Evolutionary conservation across 257 asterid species (phyloP).

Genomic region (Solanum gandarillasii): DNA sequence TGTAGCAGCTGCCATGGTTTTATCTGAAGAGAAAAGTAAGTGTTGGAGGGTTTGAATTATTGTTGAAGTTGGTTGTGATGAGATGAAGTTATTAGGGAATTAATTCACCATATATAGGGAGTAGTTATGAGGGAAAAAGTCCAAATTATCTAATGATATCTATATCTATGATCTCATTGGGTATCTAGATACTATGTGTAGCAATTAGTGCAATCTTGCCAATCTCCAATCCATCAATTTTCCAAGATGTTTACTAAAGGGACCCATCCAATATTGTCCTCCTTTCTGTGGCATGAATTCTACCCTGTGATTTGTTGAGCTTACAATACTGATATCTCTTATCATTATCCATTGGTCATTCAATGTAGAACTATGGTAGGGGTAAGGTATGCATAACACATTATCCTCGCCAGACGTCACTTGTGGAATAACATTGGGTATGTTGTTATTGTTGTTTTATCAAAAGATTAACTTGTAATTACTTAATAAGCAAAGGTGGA

Average conservation of each 20-base stretch:
- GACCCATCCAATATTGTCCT: background rate
- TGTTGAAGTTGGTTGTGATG: background rate
- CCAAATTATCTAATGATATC: background rate
- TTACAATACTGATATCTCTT: background rate
- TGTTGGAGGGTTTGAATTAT: background rate
- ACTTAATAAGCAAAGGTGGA: background rate
- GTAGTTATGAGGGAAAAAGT: background rate
- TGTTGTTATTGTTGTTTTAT: background rate
- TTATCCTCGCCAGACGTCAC: background rate
- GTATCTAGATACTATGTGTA: background rate
- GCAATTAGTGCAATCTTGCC: background rate
- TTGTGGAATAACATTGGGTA: too few species aligned
- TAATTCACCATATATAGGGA: background rate
- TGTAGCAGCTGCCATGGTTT: constrained; percentile 7
- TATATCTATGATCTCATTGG: background rate
- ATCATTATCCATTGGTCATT: background rate
- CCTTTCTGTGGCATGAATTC: background rate
- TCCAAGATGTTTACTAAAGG: background rate
- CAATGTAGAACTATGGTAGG: background rate
- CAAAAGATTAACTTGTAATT: background rate
- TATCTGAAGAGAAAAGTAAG: background rate
- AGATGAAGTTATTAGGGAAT: background rate
- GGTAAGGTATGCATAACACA: background rate
- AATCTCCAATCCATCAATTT: background rate
- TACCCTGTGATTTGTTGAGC: background rate